phyloP scores from a whole-genome alignment of 164 flowering plant genomes.

The Umbellularia californica region DNA sequence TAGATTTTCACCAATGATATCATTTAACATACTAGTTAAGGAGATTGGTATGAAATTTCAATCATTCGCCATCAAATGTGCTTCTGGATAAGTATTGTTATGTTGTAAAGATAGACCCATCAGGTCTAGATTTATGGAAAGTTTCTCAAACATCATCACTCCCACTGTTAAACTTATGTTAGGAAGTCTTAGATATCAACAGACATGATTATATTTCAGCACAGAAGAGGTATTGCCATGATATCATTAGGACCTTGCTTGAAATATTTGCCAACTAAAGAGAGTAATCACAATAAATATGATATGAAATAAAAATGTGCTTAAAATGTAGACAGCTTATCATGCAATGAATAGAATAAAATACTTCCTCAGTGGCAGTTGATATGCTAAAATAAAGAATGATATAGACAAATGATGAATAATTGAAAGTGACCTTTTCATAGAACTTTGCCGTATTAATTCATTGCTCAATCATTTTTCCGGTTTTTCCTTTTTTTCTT shows the following conservation, averaged over 20 bases:
- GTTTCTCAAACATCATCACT: neutral
- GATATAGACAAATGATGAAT: neutral
- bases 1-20: neutral
- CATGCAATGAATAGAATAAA: neutral
- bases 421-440: neutral
- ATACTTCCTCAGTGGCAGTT: neutral
- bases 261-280: neutral
- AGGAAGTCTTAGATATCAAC: neutral
- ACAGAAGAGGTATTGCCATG: neutral
- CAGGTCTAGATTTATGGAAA: neutral
- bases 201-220: neutral
- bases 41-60: neutral
- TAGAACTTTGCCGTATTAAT: neutral
- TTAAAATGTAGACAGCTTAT: neutral
- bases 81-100: neutral
- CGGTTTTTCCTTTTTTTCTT: too few relatives aligned
- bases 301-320: neutral
- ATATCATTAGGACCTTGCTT: neutral
- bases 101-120: neutral
- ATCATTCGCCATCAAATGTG: neutral
- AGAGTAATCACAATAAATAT: neutral
- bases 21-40: neutral
- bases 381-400: neutral
- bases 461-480: neutral
- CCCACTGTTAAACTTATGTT: neutral